Conservation (phyloP, 257 asterid genomes). For the Henckelia pumila region DNA sequence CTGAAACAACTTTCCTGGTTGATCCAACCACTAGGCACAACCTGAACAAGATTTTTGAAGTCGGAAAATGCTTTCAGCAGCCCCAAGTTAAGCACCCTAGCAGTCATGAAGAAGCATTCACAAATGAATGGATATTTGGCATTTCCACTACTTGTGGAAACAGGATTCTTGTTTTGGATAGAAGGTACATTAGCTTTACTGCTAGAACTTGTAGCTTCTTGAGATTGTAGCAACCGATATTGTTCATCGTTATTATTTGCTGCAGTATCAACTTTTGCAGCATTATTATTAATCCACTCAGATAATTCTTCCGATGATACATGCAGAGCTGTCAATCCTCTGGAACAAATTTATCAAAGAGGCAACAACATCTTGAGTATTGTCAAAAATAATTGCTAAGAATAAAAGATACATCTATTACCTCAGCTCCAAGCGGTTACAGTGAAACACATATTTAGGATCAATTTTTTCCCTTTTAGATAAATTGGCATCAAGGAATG, state of each 20-base stretch:
- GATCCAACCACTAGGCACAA: conserved; percentile 27
- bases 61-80: conserved; percentile 91
- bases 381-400: conserved; percentile 9
- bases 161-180: conserved; percentile 29
- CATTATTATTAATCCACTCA: conserved; percentile 60
- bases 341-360: conserved; percentile 33
- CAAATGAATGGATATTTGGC: conserved; percentile 80
- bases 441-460: conserved; percentile 66
- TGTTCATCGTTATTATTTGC: conserved; percentile 43
- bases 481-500: conserved; percentile 84
- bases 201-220: conserved; percentile 70
- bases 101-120: conserved; percentile 99
- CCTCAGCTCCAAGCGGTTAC: conserved; percentile 82
- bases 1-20: neutral
- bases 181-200: conserved; percentile 43
- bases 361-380: conserved; percentile 23
- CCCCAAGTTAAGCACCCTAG: conserved; percentile 91
- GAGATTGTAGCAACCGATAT: conserved; percentile 62
- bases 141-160: conserved; percentile 44
- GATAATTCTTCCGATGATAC: conserved; percentile 95
- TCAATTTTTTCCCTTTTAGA: conserved; percentile 85
- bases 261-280: conserved; percentile 36
- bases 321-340: conserved; percentile 92
- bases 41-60: conserved; percentile 96
- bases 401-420: conserved; percentile 26